Base-by-base conservation (phyloP, 441 rosid genomes). In the Eutrema salsugineum region DNA sequence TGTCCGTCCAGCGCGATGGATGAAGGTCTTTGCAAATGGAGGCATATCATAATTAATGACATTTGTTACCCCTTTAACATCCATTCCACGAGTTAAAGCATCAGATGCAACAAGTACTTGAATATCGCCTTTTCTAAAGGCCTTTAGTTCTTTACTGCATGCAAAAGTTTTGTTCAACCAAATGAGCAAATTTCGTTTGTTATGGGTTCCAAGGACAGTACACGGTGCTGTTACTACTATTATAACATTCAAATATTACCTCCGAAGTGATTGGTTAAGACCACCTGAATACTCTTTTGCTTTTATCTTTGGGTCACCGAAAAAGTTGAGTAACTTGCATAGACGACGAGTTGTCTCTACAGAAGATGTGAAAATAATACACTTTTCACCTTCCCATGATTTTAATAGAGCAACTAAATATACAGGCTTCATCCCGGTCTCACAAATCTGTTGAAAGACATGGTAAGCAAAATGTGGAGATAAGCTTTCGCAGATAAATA, bases 31-130 rank as follows among this genome's bases (percentile, higher is more conserved):
- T 54, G 90, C 78, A 77, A 78, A 86, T 2, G 86, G 66, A 64
- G 99, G 97, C 90, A 85, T 87, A 70, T 95, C 97, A 75, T 93
- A 93, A 67, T 95, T 95, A 50, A 91, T 77, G 24, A 91, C 97
- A 83, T 88, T 89, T 78, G 85, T 83, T 79, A 95, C 97, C 63
- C 95, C 97, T 81, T 89, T 90, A 65, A 91, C 97, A 76, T 95
- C 98, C 94, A 90, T 93, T 72, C 99, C 99, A 73, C 97, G 97
- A 44, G 97, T 87, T 90, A 95, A 83, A 17, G 97, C 96, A 85
- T 95, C 99, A 16, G 97, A 89, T 61, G 97, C 87, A 78, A 93
- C 97, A 78, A 91, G 98, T 69, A 95, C 95, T 77, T 93, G 97
- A 42, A 86, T 71, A 50, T 89, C 84, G 12, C 98, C 96, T 78